These are phyloP conservation scores for Neurospora cerealis DNA, from an alignment of 495 filamentous ascomycete genomes.

Conservation along the genomic window DNA sequence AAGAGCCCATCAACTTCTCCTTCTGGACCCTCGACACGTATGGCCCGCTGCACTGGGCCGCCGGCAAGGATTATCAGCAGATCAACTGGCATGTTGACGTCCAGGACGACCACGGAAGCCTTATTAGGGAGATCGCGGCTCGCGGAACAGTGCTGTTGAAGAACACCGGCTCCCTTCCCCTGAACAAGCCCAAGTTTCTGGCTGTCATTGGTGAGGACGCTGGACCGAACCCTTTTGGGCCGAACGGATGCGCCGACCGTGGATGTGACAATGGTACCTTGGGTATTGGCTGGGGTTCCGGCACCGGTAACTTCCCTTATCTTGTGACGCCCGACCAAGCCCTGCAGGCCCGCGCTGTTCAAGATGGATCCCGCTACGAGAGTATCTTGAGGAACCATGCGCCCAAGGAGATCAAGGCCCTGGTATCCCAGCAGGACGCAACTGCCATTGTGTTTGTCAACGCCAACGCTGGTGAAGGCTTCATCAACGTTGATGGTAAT, in stretches of 20 bases:
- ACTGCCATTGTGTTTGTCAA: constrained; percentile 81
- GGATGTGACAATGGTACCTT: constrained; percentile 82
- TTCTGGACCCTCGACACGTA: constrained; percentile 75
- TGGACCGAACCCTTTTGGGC: constrained; percentile 61
- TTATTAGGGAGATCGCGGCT: constrained; percentile 66
- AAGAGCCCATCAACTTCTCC: constrained; percentile 71
- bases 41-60: constrained; percentile 55
- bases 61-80: constrained; percentile 47
- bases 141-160: constrained; percentile 83
- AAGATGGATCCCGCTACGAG: constrained; percentile 53
- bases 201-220: constrained; percentile 85
- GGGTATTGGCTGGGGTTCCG: constrained; percentile 91
- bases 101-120: constrained; percentile 55
- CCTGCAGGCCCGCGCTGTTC: constrained; percentile 60
- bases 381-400: constrained; percentile 70
- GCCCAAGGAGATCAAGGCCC: constrained; percentile 39
- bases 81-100: constrained; percentile 87
- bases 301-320: constrained; percentile 85
- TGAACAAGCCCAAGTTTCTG: constrained; percentile 64
- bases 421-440: constrained; percentile 58
- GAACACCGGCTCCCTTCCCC: constrained; percentile 67
- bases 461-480: constrained; percentile 79
- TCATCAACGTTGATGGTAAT: constrained; percentile 74
- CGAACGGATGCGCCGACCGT: constrained; percentile 75
- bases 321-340: constrained; percentile 80